phyloP scores from a whole-genome alignment of 768 basidiomycete genomes.

The Rhizopogon roseolus region DNA sequence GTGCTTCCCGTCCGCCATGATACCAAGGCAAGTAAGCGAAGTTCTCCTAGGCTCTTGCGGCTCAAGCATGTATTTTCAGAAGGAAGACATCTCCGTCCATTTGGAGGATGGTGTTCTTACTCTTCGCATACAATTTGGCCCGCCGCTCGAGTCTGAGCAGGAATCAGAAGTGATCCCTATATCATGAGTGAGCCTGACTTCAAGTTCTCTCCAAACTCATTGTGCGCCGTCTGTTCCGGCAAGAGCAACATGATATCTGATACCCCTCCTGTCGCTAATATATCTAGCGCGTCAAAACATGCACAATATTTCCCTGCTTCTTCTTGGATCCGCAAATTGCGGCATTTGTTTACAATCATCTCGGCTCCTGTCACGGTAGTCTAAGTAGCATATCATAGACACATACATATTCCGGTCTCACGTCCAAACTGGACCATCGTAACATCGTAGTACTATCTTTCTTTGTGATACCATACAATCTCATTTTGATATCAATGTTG shows the following conservation, averaged over 20 bases:
- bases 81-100: constrained; percentile 47
- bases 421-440: not conserved
- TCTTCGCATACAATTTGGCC: constrained; percentile 48
- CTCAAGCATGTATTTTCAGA: constrained; percentile 27
- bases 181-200: constrained; percentile 30
- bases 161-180: constrained; percentile 45
- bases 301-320: not conserved
- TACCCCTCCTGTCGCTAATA: not conserved
- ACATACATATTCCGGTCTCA: not conserved
- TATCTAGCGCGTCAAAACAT: not conserved
- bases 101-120: constrained; percentile 61
- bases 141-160: constrained; percentile 38
- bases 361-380: not conserved
- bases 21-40: constrained; percentile 45
- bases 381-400: not conserved
- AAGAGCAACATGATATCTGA: not conserved
- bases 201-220: not conserved
- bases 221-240: constrained; percentile 1
- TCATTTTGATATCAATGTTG: not conserved
- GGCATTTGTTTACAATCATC: not conserved
- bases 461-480: not conserved
- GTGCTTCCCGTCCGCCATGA: constrained; percentile 50
- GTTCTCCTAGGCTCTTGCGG: not conserved
- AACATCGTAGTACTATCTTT: not conserved
- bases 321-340: not conserved